Evolutionary conservation across 768 basidiomycete species (phyloP).

Genomic region (Suillus spraguei): DNA sequence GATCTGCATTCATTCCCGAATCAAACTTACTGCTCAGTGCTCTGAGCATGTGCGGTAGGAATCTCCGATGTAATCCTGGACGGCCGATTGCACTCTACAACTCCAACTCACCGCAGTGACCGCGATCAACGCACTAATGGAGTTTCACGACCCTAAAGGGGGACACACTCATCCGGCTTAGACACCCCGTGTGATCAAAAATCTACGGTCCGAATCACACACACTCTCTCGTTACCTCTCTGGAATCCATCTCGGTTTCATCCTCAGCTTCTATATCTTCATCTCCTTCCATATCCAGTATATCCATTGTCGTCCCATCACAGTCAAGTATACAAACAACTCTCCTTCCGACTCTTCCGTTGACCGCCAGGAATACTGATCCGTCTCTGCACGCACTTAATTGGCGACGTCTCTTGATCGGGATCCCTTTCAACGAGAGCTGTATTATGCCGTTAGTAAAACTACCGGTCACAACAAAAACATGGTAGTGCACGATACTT

Average conservation of each 20-base stretch:
- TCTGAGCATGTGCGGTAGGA: slow-evolving; percentile 20
- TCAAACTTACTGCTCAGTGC: slow-evolving; percentile 20
- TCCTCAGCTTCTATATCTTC: slow-evolving; percentile 46
- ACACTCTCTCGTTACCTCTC: slow-evolving; percentile 22
- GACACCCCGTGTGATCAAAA: slow-evolving; percentile 25
- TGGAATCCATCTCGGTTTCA: slow-evolving; percentile 31
- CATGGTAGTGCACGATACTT: slow-evolving; percentile 40
- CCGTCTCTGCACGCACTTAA: slow-evolving; percentile 55
- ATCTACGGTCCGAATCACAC: slow-evolving; percentile 26
- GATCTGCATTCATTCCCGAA: slow-evolving; percentile 40
- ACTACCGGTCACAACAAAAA: slow-evolving; percentile 33
- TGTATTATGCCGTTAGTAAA: slow-evolving; percentile 39
- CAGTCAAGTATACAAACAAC: slow-evolving; percentile 75
- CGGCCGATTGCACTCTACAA: slow-evolving; percentile 15
- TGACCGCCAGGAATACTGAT: slow-evolving; percentile 64
- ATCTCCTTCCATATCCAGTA: slow-evolving; percentile 77
- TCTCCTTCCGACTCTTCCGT: slow-evolving; percentile 72
- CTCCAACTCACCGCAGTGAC: slow-evolving; percentile 48
- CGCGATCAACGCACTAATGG: slow-evolving; percentile 34
- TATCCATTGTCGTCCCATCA: slow-evolving; percentile 65
- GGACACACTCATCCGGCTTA: slow-evolving; percentile 31
- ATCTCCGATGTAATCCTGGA: slow-evolving; percentile 12
- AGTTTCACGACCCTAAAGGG: slow-evolving; percentile 42
- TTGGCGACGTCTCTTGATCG: slow-evolving; percentile 59
- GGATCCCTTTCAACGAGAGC: slow-evolving; percentile 50